Evolutionary conservation across 805 yeast genomes (phyloP).

Genomic region (Zygoascus bituminiphila): DNA sequence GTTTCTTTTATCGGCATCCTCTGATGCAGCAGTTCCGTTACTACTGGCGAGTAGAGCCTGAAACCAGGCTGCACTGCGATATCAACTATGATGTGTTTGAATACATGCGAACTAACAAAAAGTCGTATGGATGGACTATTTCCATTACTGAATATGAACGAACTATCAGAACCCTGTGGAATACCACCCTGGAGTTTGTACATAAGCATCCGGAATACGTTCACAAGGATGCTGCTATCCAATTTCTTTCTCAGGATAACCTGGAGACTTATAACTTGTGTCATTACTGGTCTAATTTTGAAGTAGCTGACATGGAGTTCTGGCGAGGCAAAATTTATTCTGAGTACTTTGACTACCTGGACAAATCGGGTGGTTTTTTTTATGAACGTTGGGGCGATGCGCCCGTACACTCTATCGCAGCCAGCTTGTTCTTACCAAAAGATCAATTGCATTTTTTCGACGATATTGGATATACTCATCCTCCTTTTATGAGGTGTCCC

Average conservation of each 20-base stretch:
- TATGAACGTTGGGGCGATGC: constrained; percentile 95
- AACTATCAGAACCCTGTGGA: constrained; percentile 61
- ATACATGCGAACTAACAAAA: constrained; percentile 45
- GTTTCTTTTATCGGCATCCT: constrained; percentile 59
- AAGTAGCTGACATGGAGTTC: constrained; percentile 63
- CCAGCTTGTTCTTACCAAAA: constrained; percentile 48
- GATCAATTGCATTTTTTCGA: constrained; percentile 61
- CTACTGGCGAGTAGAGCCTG: constrained; percentile 76
- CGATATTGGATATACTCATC: constrained; percentile 67
- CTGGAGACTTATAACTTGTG: constrained; percentile 58
- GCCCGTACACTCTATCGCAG: constrained; percentile 78
- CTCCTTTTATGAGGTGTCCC: constrained; percentile 58
- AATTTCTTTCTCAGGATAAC: constrained; percentile 54
- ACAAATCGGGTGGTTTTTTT: constrained; percentile 66
- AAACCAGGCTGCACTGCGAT: constrained; percentile 52
- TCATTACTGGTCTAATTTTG: constrained; percentile 80
- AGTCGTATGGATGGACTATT: constrained; percentile 59
- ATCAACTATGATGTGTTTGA: constrained; percentile 55
- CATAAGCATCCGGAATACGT: constrained; percentile 41
- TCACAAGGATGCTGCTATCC: constrained; percentile 53
- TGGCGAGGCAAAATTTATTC: constrained; percentile 52
- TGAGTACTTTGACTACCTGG: constrained; percentile 54
- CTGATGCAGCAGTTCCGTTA: constrained; percentile 52
- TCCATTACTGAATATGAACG: constrained; percentile 52
- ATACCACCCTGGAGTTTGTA: constrained; percentile 42